Evolutionary conservation across 2,329 filamentous ascomycete genomes (phyloP), one percentile per base, ranked within the genome.

Genomic region (Coleophoma cylindrospora): DNA sequence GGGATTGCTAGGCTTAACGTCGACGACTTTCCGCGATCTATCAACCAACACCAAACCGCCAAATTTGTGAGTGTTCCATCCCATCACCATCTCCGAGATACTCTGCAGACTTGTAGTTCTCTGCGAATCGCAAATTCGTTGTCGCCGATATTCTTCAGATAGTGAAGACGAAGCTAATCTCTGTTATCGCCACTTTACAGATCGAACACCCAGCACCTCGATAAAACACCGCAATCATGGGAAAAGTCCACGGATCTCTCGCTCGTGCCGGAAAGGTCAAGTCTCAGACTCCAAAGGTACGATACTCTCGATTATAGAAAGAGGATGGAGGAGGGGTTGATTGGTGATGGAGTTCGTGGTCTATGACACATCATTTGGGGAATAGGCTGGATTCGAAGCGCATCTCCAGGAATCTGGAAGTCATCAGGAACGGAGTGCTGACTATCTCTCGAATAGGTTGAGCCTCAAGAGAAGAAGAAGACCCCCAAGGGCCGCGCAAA

Each of bases 261-360:
- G 89, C 89, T 74, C 89, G 89, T 90, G 89, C 89, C 79, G 90
- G 90, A 80, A 95, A 95, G 84, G 91, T 96, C 85, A 95, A 95
- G 87, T 92, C 89, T 78, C 89, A 92, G 77, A 92, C 88, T 66
- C 88, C 88, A 70, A 91, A 92, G 84, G 87, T 91, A 81, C 74
- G 81, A 74, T 60, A 56, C 57, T 44, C 52, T 47, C 33, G 48
- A 56, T 52, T 56, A 43, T 54, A 34, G 27, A 37, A 32, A 43
- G 38, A 47, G 38, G 46, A 48, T 50, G 43, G 21, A 40, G 37
- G 47, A 36, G 43, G 45, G 47, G 36, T 49, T 38, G 33, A 34
- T 13, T 41, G 34, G 32, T 34, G 14, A 13, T 32, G 27, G 21
- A 34, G 47, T 32, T 14, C 52, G 36, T 32, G 27, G 27, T 27